Evolutionary conservation across 2,329 filamentous ascomycete species (phyloP).

Genomic region (Beauveria scarabaeidicola): DNA sequence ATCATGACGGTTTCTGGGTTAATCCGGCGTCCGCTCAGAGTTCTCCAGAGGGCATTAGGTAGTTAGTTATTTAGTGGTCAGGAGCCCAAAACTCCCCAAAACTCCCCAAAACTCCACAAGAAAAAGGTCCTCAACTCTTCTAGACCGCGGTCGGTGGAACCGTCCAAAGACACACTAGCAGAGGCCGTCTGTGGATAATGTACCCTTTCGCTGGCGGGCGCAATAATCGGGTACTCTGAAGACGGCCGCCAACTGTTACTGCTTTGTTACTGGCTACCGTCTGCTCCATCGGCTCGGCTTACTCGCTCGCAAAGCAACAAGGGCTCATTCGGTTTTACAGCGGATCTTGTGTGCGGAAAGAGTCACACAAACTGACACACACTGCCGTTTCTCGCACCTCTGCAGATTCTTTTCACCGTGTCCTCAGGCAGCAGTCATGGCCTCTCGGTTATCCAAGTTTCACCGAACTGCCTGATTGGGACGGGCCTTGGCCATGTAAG

Average conservation of each 20-base stretch:
- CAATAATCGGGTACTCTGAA: not conserved
- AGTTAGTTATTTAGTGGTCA: too few relatives aligned
- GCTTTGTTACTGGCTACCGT: conserved; percentile 2
- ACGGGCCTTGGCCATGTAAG: not conserved
- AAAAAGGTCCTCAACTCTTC: not conserved
- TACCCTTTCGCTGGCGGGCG: conserved; percentile 2
- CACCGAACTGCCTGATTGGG: conserved; percentile 1
- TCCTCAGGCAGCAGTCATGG: not conserved
- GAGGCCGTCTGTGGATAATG: conserved; percentile 4
- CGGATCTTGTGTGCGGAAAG: not conserved
- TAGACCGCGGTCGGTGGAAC: conserved; percentile 11
- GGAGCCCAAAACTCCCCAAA: not conserved
- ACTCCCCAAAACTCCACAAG: not conserved
- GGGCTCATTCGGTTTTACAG: not conserved
- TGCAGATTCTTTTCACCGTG: not conserved
- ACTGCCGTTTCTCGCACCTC: not conserved
- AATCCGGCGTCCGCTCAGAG: not conserved
- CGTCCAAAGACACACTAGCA: conserved; percentile 1
- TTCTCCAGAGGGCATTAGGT: not conserved
- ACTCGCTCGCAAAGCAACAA: not conserved
- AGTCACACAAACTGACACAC: not conserved
- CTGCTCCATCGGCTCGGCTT: not conserved
- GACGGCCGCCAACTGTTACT: not conserved
- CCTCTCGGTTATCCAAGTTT: not conserved
- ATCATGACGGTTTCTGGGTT: not conserved